Base-by-base conservation (phyloP, 768 basidiomycete genomes). In the Boletellus ananas region DNA sequence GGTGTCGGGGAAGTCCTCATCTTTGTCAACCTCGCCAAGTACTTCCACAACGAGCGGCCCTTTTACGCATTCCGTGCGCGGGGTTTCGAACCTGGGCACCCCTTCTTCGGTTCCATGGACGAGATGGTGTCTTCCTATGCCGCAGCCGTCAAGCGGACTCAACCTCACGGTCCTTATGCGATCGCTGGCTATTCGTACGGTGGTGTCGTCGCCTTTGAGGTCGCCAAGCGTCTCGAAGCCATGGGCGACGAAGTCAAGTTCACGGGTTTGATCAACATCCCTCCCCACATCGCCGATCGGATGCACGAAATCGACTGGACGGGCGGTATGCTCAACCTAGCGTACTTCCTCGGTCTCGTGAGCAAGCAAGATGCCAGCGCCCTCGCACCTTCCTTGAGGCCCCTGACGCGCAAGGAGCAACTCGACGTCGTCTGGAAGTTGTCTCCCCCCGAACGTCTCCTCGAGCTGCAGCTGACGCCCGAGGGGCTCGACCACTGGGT, bases 41-140 rank as follows among this genome's bases (percentile, higher is more conserved):
- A 65, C 35, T 66, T 76, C 46, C 64, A 64, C 17, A 70, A 72
- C 17, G 72, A 76, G 13, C 67, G 75, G 0, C 74, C 74, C 5
- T 64, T 76, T 31, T 76, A 76, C 48, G 75, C 74, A 4, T 62
- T 76, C 40, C 74, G 74, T n/a, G 74, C 74, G 5, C 66, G 71
- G 29, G 74, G 74, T 8, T 74, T 76, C 48, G 75, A 75, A 40
- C 62, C 64, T 5, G 68, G 62, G 17, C 68, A 76, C 43, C 58
- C 58, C 0, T 65, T 68, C 51, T 74, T 74, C 47, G 44, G 50
- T 1, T 58, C 72, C 4, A 68, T 74, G 57, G 59, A 67, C 0
- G 74, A 76, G 58, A 75, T 74, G 69, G 72, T 72, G 9, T 62
- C 67, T 2, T 57, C 52, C 6, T 76, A 76, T 44, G 62, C 65